These are phyloP conservation scores for Exserohilum turcica DNA, from an alignment of 2,329 filamentous ascomycete genomes.

Conservation along the genomic window DNA sequence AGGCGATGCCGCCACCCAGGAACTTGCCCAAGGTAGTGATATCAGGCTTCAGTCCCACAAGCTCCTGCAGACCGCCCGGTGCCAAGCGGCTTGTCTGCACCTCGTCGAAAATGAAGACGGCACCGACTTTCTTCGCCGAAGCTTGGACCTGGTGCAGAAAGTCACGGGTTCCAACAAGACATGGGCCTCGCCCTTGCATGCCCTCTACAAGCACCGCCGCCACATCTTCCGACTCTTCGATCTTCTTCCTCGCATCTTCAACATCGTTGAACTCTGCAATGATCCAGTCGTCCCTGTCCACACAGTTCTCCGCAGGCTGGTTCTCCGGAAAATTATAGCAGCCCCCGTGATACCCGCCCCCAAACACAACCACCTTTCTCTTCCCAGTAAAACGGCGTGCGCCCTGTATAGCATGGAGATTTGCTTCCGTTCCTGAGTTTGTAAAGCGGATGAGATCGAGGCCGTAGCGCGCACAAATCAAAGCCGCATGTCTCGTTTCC, in stretches of 20 bases:
- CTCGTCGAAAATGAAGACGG: constrained; percentile 71
- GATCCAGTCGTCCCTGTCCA: constrained; percentile 62
- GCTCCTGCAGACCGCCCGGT: constrained; percentile 26
- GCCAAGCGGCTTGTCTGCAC: constrained; percentile 45
- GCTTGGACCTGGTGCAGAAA: constrained; percentile 61
- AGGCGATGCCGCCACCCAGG: constrained; percentile 68
- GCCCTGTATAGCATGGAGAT: constrained; percentile 31
- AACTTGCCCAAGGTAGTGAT: constrained; percentile 70
- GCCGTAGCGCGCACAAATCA: constrained; percentile 30
- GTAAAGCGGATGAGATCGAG: constrained; percentile 34
- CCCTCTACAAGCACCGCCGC: constrained; percentile 70
- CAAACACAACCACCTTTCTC: constrained; percentile 53
- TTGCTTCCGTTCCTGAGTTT: constrained; percentile 40
- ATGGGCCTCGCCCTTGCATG: constrained; percentile 68
- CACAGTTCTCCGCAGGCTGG: constrained; percentile 51
- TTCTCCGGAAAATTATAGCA: constrained; percentile 55
- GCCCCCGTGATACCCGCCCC: constrained; percentile 61
- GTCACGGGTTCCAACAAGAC: constrained; percentile 55
- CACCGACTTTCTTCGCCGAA: constrained; percentile 55
- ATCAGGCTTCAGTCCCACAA: constrained; percentile 28
- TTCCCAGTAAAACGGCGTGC: constrained; percentile 57
- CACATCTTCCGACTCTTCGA: constrained; percentile 52
- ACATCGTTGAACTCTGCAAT: constrained; percentile 67
- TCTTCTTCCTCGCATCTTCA: constrained; percentile 51
- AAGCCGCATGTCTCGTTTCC: constrained; percentile 26